Percentiles rank a stretch among this genome's conserved stretches.
Evolutionary conservation across 176 grass and related monocot genomes (phyloP).

Genomic region (Triticum monococcum): DNA sequence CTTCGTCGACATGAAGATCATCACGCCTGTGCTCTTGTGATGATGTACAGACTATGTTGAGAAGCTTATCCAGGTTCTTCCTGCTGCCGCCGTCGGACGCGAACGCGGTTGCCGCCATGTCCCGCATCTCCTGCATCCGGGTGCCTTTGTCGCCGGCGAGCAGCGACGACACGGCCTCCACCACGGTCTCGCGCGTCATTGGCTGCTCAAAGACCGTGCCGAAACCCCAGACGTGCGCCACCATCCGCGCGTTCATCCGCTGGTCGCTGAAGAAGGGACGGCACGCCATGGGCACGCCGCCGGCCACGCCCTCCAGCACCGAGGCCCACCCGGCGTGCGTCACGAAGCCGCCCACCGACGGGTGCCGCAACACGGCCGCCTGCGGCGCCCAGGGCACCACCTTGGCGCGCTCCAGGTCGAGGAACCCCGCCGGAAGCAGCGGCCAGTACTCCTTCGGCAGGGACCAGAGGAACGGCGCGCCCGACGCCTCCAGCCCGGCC

Average conservation of each 20-base stretch:
- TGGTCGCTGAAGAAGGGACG: background rate
- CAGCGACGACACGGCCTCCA: background rate
- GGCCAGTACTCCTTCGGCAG: background rate
- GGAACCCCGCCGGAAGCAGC: background rate
- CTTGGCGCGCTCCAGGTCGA: background rate
- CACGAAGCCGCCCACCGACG: background rate
- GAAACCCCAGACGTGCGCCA: background rate
- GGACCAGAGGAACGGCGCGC: background rate
- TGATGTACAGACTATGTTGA: background rate
- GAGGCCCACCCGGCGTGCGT: background rate
- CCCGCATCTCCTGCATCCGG: background rate
- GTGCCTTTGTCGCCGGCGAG: background rate
- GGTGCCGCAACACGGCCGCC: background rate
- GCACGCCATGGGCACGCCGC: background rate
- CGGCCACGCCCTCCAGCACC: background rate
- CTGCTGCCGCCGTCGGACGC: background rate
- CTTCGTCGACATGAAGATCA: background rate
- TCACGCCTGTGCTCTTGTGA: no score
- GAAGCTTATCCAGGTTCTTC: background rate
- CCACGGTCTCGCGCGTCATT: background rate
- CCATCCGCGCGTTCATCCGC: background rate
- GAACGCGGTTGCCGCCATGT: background rate
- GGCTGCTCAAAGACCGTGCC: background rate
- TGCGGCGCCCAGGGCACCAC: background rate
- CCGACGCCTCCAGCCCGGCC: conserved; percentile 24